Base-by-base conservation (phyloP, 306 rosid species). In the Begonia fuchsioides region DNA sequence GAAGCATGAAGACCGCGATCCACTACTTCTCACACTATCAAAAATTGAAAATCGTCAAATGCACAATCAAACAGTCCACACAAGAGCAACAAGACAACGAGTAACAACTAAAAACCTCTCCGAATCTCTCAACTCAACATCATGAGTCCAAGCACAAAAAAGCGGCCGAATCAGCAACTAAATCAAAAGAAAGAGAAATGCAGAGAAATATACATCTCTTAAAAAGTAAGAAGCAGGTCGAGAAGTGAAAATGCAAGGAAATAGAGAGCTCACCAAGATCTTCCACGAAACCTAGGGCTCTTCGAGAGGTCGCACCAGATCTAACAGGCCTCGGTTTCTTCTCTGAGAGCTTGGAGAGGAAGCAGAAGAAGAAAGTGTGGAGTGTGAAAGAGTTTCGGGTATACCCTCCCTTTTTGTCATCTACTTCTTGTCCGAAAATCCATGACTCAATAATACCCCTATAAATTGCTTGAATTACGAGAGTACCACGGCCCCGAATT, bases 251-350 rank as follows among this genome's bases (percentile, higher is more conserved):
- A 11, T 5, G 39, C 3, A 58, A 19, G 12, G 38, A 45, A 56
- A 32, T 9, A 50, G 48, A 58, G 41, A 40, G 58, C 67, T 58
- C 47, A 75, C 74, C 71, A 56, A 38, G 71, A 60, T 56, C 68
- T 56, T 62, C 62, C 38, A 32, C 7, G 67, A 18, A 64, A 55
- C 10, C 1, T 50, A 51, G 51, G n/a, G 45, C 47, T 40, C n/a
- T n/a, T n/a, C n/a, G n/a, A n/a, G n/a, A n/a, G n/a, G n/a, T n/a
- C n/a, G n/a, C n/a, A n/a, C 59, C 77, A 75, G 81, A 75, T 75
- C 81, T 75, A 49, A 38, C n/a, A 58, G 15, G 26, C 6, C 15
- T 2, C 8, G 13, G 35, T 26, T 26, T 41, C 20, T 3, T 55
- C 32, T 3, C 11, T 32, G 44, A 40, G 39, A n/a, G n/a, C n/a